Evolutionary conservation across 2,329 filamentous ascomycete genomes (phyloP), one percentile per base, ranked within the genome.

Genomic region (Colletotrichum chrysophilum): DNA sequence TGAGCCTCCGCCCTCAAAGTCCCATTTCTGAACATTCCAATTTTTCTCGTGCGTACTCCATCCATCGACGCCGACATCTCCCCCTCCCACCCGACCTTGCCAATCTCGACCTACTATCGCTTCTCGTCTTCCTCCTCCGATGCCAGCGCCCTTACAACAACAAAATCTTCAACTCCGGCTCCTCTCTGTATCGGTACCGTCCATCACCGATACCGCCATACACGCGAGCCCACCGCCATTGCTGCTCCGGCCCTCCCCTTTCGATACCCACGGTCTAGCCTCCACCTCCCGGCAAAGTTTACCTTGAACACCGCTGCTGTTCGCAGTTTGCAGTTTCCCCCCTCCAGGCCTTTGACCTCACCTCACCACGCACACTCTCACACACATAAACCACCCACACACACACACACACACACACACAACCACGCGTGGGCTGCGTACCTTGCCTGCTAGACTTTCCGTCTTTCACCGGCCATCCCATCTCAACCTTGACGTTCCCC

Each of bases 1-100:
- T 34, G n/a, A 36, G 56, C 58, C 28, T 21, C 66, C 43, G 66
- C 43, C 58, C 56, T 65, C 66, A 13, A 32, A 58, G 67, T 68
- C 70, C 70, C 64, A 75, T 68, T 71, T 65, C 73, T 67, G 58
- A 38, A 34, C 62, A 72, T 71, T 76, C 66, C 48, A 64, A 60
- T 74, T 74, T 74, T 70, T 70, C 62, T 76, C 38, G 60, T 56
- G 60, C 70, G 66, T 76, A 26, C 61, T 70, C 48, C 60, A 70
- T 75, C 65, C 52, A 65, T 38, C 52, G 60, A 61, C 55, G n/a
- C 66, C 58, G 34, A 7, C 43, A 58, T 32, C 66, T 66, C 30
- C 38, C 26, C 58, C 48, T 60, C 30, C 26, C 16, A 14, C 70
- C 38, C 56, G 32, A 30, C 55, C 14, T 36, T 26, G 18, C 18